Base-by-base conservation (phyloP, 2,329 filamentous ascomycete genomes). In the Ambrosiella xylebori region DNA sequence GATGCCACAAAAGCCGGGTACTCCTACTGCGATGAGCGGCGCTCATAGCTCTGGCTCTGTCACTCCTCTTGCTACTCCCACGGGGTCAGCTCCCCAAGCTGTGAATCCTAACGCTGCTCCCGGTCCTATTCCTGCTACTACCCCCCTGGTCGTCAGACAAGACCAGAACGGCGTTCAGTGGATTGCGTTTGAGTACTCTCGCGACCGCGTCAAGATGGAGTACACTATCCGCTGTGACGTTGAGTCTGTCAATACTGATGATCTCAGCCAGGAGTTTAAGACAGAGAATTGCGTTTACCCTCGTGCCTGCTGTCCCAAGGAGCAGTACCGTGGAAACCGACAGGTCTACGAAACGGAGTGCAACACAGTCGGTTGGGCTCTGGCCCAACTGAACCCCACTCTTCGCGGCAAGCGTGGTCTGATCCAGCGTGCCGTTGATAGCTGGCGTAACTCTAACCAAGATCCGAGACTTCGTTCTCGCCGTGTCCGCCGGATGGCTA, bases 321-420 rank as follows among this genome's bases (percentile, higher is more conserved):
- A 97, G 60, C 86, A 95, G 68, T 98, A 98, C 75, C 85, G 90
- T 61, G 93, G 93, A 61, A 98, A 98, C 69, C 85, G 93, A 13
- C 74, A 96, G 64, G 86, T 93, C 64, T 98, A 98, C 70, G 93
- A 98, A 74, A 96, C 88, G 13, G 93, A 98, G 73, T 98, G 93
- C 77, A 98, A 98, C 72, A 88, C 89, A 0, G 93, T 98, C n/a
- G 93, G 93, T n/a, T 98, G 93, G 93, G 91, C 91, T 11, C 73
- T 98, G 64, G 93, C 93, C 1, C 86, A 97, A 67, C 74, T 98
- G 57, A 98, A 98, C 69, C 84, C 89, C 7, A 86, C 87, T 59
- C 77, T 97, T 61, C 82, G 91, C 62, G 91, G 91, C 64, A 97
- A 97, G 76, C 81, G 93, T 64, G 93, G 93, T 7, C 77, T 98